Evolutionary conservation across 1,139 yeast genomes (phyloP), one percentile per base, ranked within the genome.

Genomic region (Suzukiozyma palmioleophila): DNA sequence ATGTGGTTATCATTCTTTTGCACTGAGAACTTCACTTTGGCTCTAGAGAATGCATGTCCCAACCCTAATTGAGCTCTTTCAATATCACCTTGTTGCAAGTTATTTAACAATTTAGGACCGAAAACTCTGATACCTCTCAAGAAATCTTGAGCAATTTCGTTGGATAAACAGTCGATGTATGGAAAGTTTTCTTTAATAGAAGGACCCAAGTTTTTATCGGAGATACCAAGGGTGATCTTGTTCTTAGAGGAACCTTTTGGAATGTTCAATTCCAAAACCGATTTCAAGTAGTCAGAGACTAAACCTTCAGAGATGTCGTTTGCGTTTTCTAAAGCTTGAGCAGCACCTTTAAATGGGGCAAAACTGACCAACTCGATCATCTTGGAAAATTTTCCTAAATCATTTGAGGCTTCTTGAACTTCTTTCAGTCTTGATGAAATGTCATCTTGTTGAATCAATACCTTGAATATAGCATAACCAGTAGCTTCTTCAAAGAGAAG

Each of bases 341-440:
- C 97, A 44, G 98, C 98, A 54, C 96, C 96, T 69, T 92, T 89
- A 78, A 94, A 92, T 39, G 98, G 98, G 47, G 97, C 96, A 69
- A 92, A 94, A 21, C 96, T 86, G 31, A 88, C 95, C 47, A 92
- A 78, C 66, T 90, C 96, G 53, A 92, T 81, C 75, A 92, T 77
- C 70, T 92, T 92, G 57, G 96, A 87, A 63, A 92, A 92, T 60
- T 82, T 79, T 49, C 84, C 83, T 52, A 92, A 79, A 58, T 94
- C 98, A 56, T 77, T 82, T 48, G 90, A 77, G 43, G 96, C 94
- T 55, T 82, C 84, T 72, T 92, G 97, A 32, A 94, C 98, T 68
- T 94, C 98, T 64, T 84, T 82, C 69, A 86, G 75, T 63, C 94
- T 81, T 36, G 95, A 78, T 39, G 97, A 95, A 52, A 92, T 80